Evolutionary conservation across 2,329 filamentous ascomycete species (phyloP), one percentile per base, ranked within the genome.

Genomic region (Phoma sp.): DNA sequence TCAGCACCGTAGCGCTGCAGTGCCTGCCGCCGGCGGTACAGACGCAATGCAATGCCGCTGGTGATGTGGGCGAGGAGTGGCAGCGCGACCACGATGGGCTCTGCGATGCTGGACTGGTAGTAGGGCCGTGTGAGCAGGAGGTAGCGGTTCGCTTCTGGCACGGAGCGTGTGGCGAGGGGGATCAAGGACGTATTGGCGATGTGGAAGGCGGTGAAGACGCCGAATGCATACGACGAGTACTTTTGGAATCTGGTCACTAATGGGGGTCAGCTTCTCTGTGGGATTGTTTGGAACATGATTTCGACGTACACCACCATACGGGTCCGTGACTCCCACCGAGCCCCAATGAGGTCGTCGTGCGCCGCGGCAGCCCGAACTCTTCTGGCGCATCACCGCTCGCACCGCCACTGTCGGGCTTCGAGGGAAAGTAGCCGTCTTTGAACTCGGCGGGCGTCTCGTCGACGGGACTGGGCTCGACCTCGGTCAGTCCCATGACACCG

Each of bases 111-210:
- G 21, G 91, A 93, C 76, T 97, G 94, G 80, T 98, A 98, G 74
- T 95, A 87, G 43, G 96, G 93, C 58, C 94, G 87, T 25, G 92
- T 93, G 74, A 96, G 90, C 61, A 98, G 88, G 43, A 98, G 87
- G 76, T 92, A 96, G 44, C 87, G 87, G 72, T 97, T 93, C 57
- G 90, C 90, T 47, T 78, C 59, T 85, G 86, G 70, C 91, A 93
- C 66, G 57, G 78, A 70, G 55, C 64, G 62, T 43, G 70, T 64
- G 46, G 67, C 46, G 58, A 74, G 64, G 25, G 70, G 69, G 64
- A 75, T 67, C 58, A 74, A 53, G 52, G 72, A 62, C 51, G 62
- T 90, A 86, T 78, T 78, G 32, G 73, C 67, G 57, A 77, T 67
- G 62, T 79, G 78, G 43, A 79, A 74, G 57, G 77, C 68, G 35